Evolutionary conservation across 2,329 filamentous ascomycete genomes (phyloP), one percentile per base, ranked within the genome.

Genomic region (Septoria petroselini): DNA sequence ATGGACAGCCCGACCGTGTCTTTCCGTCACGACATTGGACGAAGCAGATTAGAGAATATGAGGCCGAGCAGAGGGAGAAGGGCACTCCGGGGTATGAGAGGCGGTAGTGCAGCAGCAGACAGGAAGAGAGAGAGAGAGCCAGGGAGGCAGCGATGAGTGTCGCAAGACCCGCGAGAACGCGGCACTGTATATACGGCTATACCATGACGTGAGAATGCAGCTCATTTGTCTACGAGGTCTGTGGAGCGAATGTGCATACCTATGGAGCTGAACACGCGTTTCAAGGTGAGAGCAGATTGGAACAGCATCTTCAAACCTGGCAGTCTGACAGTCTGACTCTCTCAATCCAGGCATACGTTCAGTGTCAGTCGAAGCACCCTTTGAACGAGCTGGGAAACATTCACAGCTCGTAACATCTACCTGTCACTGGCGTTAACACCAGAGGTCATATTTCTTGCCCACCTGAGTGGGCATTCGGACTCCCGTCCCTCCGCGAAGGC

Each of bases 21-120:
- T 90, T 85, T 71, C 87, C 87, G 40, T 93, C 88, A 73, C 80
- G 88, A 82, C 82, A 85, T 71, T 88, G 84, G 84, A 85, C 80
- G 72, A 84, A 76, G 68, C 80, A 87, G 64, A 84, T 88, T 48
- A 77, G 78, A 59, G 83, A 87, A 64, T 79, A 87, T 65, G 84
- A 88, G 70, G 76, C 75, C 63, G 57, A 48, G 47, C 54, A 59
- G 43, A 54, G 53, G 40, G 57, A 48, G 7, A 50, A 53, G 19
- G 57, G 50, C 25, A 43, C 49, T 7, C 49, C 49, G n/a, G 49
- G 49, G 3, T 52, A 52, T 21, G 44, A 52, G 49, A 52, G 21
- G 39, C 21, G 48, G 21, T 40, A 41, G 27, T 27, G 23, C 23
- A 19, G 8, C 1, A 6, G 30, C 14, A 30, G 40, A 15, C 23